These are phyloP conservation scores for Pelargonium hybrid DNA, from an alignment of 441 rosid genomes.

Conservation along the genomic window DNA sequence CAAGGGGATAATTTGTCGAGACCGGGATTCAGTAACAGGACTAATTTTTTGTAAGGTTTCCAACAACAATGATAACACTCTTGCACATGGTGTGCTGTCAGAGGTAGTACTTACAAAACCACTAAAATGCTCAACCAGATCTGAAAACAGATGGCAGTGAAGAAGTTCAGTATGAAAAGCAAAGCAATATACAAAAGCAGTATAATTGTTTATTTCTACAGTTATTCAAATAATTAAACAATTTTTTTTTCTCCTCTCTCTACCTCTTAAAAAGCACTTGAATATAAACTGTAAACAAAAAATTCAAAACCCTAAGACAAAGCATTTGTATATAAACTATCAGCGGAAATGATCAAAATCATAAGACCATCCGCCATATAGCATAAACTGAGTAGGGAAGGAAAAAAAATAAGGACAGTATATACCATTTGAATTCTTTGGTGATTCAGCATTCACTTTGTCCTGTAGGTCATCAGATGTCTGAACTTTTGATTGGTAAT, in stretches of 20 bases:
- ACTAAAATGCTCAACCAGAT: conserved; percentile 43
- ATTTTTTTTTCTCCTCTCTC: not conserved
- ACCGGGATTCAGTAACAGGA: conserved; percentile 53
- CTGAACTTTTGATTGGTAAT: conserved; percentile 37
- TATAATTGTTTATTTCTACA: not conserved
- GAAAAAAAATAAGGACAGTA: not conserved
- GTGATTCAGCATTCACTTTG: conserved; percentile 23
- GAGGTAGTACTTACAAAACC: conserved; percentile 39
- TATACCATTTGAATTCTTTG: conserved; percentile 43
- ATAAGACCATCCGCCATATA: not conserved
- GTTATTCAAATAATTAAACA: not conserved
- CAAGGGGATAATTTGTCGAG: conserved; percentile 59
- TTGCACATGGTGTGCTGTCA: conserved; percentile 43
- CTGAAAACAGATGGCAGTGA: conserved; percentile 36
- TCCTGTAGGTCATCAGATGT: conserved; percentile 28
- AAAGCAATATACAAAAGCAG: not conserved
- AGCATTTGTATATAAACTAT: not conserved
- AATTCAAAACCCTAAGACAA: not conserved
- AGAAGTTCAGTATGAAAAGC: not conserved
- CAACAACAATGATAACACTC: conserved; percentile 53
- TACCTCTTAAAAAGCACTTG: not conserved
- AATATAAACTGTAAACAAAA: not conserved
- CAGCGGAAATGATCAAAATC: not conserved
- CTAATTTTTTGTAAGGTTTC: conserved; percentile 63
- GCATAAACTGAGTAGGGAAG: conserved; percentile 1